phyloP scores from a whole-genome alignment of 345 rosid genomes.

The Hibiscus mutabilis region DNA sequence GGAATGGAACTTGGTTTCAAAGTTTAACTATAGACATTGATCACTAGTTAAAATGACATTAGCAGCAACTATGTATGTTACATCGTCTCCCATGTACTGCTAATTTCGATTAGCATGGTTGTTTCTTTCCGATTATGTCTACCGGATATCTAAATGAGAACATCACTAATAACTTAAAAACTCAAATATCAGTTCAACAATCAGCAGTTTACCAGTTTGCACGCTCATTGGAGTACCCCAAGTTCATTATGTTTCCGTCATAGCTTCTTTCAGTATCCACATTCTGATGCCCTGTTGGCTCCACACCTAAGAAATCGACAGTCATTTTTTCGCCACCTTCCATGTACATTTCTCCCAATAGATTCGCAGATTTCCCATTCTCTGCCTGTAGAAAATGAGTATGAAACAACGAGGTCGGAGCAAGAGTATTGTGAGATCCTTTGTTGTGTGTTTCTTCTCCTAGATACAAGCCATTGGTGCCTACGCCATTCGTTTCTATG shows the following conservation, averaged over 20 bases:
- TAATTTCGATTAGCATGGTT: neutral
- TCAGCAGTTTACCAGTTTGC: constrained; percentile 24
- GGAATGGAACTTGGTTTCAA: too few relatives aligned
- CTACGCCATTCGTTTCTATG: constrained; percentile 6
- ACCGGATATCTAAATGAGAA: neutral
- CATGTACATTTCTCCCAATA: constrained; percentile 15
- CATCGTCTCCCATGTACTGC: neutral
- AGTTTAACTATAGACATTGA: neutral
- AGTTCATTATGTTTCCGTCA: constrained; percentile 15
- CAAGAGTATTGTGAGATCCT: constrained; percentile 6
- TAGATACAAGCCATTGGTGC: constrained; percentile 6
- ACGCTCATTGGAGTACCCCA: constrained; percentile 16
- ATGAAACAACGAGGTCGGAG: constrained; percentile 15
- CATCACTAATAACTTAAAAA: neutral
- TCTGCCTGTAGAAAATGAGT: constrained; percentile 14
- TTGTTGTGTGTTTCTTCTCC: constrained; percentile 18
- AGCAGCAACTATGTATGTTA: neutral
- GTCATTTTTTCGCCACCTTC: constrained; percentile 33
- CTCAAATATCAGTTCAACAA: neutral
- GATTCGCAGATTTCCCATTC: constrained; percentile 11
- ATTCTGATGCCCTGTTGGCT: constrained; percentile 25
- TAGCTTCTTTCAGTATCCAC: constrained; percentile 19
- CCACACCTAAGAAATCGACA: constrained; percentile 45
- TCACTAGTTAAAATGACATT: neutral
- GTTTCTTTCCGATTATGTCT: neutral